A percentile compares a stretch with the other conserved stretches of the same genome.
These are phyloP conservation scores for Kluyveromyces marxianus DNA, from an alignment of 1,139 yeast genomes.

Conservation along the genomic window DNA sequence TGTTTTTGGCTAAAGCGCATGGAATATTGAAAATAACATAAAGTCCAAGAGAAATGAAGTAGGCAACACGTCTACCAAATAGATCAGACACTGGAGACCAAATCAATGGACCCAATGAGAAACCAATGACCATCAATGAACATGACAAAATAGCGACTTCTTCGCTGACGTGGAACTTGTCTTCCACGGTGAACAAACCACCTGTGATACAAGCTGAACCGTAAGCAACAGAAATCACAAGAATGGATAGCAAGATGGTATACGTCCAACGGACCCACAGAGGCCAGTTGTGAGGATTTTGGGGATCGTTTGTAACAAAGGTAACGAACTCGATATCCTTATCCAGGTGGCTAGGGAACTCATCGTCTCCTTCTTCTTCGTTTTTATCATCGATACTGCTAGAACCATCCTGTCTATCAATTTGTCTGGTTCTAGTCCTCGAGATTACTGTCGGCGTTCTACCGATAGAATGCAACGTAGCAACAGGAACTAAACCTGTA, in stretches of 20 bases:
- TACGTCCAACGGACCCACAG: slow-evolving; percentile 51
- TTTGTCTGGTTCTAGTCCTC: slow-evolving; percentile 30
- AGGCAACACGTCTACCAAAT: slow-evolving; percentile 80
- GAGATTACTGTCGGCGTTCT: slow-evolving; percentile 40
- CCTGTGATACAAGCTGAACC: slow-evolving; percentile 91
- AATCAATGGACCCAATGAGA: slow-evolving; percentile 76
- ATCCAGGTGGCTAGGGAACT: slow-evolving; percentile 36
- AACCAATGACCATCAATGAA: slow-evolving; percentile 84
- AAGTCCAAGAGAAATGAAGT: slow-evolving; percentile 63
- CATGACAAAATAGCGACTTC: slow-evolving; percentile 78
- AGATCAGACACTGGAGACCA: slow-evolving; percentile 91
- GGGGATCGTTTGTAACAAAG: slow-evolving; percentile 67
- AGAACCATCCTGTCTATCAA: slow-evolving; percentile 14
- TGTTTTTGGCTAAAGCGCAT: slow-evolving; percentile 78
- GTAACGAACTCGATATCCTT: slow-evolving; percentile 78
- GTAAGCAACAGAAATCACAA: slow-evolving; percentile 81
- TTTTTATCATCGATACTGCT: slow-evolving; percentile 5
- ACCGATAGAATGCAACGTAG: slow-evolving; percentile 62
- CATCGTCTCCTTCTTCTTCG: slow-evolving; percentile 20
- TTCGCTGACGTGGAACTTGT: slow-evolving; percentile 56
- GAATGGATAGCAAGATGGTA: slow-evolving; percentile 55
- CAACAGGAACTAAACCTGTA: slow-evolving; percentile 78
- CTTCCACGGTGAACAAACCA: slow-evolving; percentile 57
- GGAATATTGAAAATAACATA: slow-evolving; percentile 81
- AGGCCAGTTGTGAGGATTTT: slow-evolving; percentile 83